phyloP scores from a whole-genome alignment of 1,139 yeast genomes.

The Taphrina confusa region DNA sequence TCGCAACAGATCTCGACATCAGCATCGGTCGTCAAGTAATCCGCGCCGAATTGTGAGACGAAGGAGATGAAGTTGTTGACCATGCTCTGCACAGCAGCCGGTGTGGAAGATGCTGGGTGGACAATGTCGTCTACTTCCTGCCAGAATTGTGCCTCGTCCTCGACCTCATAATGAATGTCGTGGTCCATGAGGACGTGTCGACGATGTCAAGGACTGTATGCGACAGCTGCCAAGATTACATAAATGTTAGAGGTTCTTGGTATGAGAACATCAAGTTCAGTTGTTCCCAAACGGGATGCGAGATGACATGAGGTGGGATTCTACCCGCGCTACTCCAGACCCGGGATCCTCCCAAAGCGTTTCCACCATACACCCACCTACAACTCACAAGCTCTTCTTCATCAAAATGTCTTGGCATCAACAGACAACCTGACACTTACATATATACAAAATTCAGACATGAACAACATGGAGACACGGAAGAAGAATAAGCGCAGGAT shows the following conservation, averaged over 20 bases:
- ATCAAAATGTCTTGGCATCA: too few relatives aligned
- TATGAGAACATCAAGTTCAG: too few relatives aligned
- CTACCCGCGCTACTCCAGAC: constrained; percentile 13
- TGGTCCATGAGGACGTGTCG: constrained; percentile 3
- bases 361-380: too few relatives aligned
- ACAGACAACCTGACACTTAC: too few relatives aligned
- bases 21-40: constrained; percentile 44
- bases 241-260: too few relatives aligned
- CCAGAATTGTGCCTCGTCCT: constrained; percentile 27
- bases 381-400: too few relatives aligned
- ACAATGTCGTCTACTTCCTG: constrained; percentile 39
- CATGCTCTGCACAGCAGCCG: constrained; percentile 38
- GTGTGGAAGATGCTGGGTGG: constrained; percentile 34
- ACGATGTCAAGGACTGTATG: too few relatives aligned
- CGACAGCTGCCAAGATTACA: too few relatives aligned
- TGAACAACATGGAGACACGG: constrained; percentile 25
- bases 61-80: constrained; percentile 43
- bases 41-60: constrained; percentile 43
- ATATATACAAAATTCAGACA: too few relatives aligned
- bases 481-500: constrained; percentile 28
- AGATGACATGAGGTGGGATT: constrained; percentile 1
- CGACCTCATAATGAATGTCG: constrained; percentile 23
- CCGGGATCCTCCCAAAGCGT: too few relatives aligned
- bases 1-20: constrained; percentile 45
- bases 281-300: too few relatives aligned